Base-by-base conservation (phyloP, 2,329 filamentous ascomycete genomes). In the Dendrostoma leiphaemia region DNA sequence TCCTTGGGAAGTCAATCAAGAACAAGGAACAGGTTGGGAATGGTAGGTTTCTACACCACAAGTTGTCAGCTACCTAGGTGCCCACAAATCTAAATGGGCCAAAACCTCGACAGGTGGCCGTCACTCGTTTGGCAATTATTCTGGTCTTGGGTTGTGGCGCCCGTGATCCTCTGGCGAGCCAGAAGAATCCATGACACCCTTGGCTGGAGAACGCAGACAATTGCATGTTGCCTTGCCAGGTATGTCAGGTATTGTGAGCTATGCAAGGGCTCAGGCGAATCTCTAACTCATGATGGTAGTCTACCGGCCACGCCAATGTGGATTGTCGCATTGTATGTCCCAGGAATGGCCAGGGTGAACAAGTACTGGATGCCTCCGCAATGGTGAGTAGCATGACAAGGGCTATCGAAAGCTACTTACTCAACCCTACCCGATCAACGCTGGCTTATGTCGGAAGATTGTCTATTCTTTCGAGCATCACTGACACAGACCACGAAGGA, bases 301-400 rank as follows among this genome's bases (percentile, higher is more conserved):
- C 75, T 89, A 19, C 84, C 80, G 52, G 84, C 84, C 21, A 81
- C 84, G 8, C 86, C 86, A 0, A 77, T 89, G 71, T 89, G 85
- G 85, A 76, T 89, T 34, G 68, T 85, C 23, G 85, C 82, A 51
- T 69, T 83, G 13, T 76, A 81, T 54, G 73, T 74, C 3, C 76
- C 80, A 6, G 72, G 60, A 8, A 79, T 85, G 71, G 71, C 67
- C 2, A 63, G 69, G 0, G 67, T 85, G 51, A 85, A 85, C 64
- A 63, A 68, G 12, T 78, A 77, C 64, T 85, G 76, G 59, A 71
- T 83, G 13, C 83, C 85, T 47, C 80, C 83, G 2, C 79, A 84
- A 65, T 88, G 85, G 83, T 84, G 67, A 66, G 78, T 65, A 34
- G 15, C 6, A 21, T 12, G 4, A 31, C 23, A 40, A 51, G 35